Conservation (phyloP, 352 stramenopile genomes). For the Blastocystis sp. region DNA sequence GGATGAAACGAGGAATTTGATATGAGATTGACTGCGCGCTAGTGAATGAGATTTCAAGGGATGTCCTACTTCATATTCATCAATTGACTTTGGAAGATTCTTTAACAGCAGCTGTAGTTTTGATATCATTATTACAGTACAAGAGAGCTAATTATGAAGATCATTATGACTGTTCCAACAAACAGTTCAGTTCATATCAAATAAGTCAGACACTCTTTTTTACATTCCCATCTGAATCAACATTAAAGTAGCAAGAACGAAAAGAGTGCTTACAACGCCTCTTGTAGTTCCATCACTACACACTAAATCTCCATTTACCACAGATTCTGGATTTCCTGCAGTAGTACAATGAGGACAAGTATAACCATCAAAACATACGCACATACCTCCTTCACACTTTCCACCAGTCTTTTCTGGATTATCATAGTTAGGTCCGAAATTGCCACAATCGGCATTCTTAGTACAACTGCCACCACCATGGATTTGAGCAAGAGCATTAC, state of each 20-base stretch:
- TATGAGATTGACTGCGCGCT: background rate
- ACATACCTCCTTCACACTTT: conserved; percentile 50
- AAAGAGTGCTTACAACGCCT: background rate
- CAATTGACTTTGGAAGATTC: background rate
- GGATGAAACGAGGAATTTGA: background rate
- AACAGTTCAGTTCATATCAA: too few relatives aligned
- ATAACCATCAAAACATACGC: conserved; percentile 65
- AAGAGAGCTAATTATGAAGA: background rate
- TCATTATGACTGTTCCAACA: too few relatives aligned
- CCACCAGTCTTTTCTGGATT: conserved; percentile 55
- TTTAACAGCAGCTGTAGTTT: background rate
- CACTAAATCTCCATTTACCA: conserved; percentile 9
- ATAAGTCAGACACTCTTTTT: background rate
- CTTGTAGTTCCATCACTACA: background rate
- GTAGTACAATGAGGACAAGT: conserved; percentile 58
- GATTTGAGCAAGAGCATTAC: conserved; percentile 16
- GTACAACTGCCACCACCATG: conserved; percentile 43
- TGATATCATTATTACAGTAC: background rate
- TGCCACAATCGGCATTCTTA: conserved; percentile 54
- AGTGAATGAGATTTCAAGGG: background rate
- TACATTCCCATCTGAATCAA: background rate
- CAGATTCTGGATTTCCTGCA: conserved; percentile 15
- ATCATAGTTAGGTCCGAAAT: conserved; percentile 57
- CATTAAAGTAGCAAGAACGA: background rate
- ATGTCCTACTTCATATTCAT: background rate